Conservation (phyloP, 208 protist genomes). For the Leishmania arabica region DNA sequence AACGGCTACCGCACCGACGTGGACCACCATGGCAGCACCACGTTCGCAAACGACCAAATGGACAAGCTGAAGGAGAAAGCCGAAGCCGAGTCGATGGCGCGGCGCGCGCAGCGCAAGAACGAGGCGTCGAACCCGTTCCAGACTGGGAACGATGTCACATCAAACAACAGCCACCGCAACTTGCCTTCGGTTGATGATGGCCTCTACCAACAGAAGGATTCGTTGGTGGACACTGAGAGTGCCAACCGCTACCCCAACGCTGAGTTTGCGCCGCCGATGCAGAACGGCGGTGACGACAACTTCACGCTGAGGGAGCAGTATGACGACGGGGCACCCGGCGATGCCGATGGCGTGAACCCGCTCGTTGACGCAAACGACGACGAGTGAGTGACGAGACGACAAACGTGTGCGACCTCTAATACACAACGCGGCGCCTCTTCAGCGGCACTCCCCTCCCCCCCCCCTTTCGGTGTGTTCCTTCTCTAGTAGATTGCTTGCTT, state of each 20-base stretch:
- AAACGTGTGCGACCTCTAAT: background rate
- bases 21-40: constrained; percentile 7
- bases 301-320: background rate
- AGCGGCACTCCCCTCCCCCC: background rate
- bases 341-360: constrained; percentile 1
- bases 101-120: constrained; percentile 15
- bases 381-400: background rate
- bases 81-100: constrained; percentile 24
- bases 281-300: background rate
- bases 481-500: background rate
- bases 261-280: background rate
- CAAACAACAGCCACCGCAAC: background rate
- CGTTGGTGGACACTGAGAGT: background rate
- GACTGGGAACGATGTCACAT: background rate
- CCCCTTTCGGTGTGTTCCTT: background rate
- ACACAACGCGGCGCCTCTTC: background rate
- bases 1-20: constrained; percentile 46
- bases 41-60: constrained; percentile 21
- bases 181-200: constrained; percentile 13
- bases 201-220: constrained; percentile 18
- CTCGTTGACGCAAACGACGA: background rate
- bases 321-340: background rate
- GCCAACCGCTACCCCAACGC: background rate
- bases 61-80: constrained; percentile 38
- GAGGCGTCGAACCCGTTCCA: background rate